A percentile compares a stretch with the other conserved stretches of the same genome.
Conservation (phyloP, 2,329 filamentous ascomycete genomes). For the Colletotrichum australisinense region DNA sequence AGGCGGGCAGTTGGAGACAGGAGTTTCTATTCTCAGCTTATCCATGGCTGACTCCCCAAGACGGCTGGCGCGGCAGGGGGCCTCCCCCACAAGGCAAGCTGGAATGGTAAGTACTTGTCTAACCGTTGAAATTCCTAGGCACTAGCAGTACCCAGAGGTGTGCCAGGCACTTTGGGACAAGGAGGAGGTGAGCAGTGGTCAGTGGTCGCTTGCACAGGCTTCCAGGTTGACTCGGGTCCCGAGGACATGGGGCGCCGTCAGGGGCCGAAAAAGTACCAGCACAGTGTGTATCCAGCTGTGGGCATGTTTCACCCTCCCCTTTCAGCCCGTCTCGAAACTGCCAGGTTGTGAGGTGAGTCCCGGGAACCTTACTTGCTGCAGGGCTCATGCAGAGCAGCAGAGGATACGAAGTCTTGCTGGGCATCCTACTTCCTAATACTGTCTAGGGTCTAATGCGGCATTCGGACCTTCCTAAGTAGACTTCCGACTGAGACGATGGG, state of each 20-base stretch:
- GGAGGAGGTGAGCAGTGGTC: too few relatives aligned
- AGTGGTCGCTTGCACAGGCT: too few relatives aligned
- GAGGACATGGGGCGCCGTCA: neutral
- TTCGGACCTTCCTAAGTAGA: neutral
- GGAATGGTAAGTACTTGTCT: neutral
- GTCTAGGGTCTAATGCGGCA: neutral
- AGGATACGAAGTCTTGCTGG: neutral
- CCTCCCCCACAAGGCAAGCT: neutral
- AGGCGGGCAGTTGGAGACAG: neutral
- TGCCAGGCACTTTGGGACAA: too few relatives aligned
- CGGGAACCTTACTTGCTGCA: neutral
- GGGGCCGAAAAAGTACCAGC: neutral
- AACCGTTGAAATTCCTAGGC: too few relatives aligned
- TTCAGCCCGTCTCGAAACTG: constrained; percentile 11
- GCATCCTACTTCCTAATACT: neutral
- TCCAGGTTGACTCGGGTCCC: neutral
- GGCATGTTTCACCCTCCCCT: constrained; percentile 13
- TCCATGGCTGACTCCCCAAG: neutral
- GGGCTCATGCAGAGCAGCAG: neutral
- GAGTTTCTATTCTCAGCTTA: neutral
- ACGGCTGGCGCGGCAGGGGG: neutral
- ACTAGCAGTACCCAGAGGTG: too few relatives aligned
- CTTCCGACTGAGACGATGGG: neutral
- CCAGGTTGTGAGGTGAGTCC: neutral
- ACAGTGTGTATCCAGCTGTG: neutral